Conservation (phyloP, 257 asterid genomes). For the Nicotiana noctiflora region DNA sequence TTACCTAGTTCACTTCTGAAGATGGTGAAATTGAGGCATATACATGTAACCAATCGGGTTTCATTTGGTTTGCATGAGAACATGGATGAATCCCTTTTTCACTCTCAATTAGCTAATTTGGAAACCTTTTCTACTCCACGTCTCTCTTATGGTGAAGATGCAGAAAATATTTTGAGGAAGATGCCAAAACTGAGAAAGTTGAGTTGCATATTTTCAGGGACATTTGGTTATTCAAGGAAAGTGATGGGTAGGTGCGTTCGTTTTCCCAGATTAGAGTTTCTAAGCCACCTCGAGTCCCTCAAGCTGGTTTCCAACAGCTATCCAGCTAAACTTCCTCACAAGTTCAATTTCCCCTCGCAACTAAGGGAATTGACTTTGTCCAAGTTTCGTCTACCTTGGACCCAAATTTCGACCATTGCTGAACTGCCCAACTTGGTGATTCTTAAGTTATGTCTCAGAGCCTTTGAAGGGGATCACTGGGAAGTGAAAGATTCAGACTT, state of each 20-base stretch:
- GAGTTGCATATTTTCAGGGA: constrained; percentile 2
- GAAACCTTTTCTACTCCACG: constrained; percentile 4
- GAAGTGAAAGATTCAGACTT: constrained; percentile 4
- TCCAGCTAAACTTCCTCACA: constrained; percentile 4
- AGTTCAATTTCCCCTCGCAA: neutral
- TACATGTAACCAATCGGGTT: neutral
- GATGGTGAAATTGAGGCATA: constrained; percentile 7
- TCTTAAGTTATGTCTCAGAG: constrained; percentile 4
- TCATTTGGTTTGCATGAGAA: neutral
- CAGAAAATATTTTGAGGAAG: neutral
- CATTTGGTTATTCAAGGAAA: constrained; percentile 10
- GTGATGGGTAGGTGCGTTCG: neutral
- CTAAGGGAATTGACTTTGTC: constrained; percentile 6
- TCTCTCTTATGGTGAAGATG: constrained; percentile 4
- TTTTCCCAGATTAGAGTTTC: neutral
- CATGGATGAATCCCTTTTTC: neutral
- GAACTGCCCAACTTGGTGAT: neutral
- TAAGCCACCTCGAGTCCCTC: constrained; percentile 9
- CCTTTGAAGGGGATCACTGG: constrained; percentile 9
- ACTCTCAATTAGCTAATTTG: neutral
- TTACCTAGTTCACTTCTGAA: constrained; percentile 1
- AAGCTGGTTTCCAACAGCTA: constrained; percentile 2
- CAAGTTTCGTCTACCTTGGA: constrained; percentile 6
- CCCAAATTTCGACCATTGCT: neutral
- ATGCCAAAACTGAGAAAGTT: constrained; percentile 4